Base-by-base conservation (phyloP, 1,284 basidiomycete species). In the Apiotrichum akiyoshidainum region DNA sequence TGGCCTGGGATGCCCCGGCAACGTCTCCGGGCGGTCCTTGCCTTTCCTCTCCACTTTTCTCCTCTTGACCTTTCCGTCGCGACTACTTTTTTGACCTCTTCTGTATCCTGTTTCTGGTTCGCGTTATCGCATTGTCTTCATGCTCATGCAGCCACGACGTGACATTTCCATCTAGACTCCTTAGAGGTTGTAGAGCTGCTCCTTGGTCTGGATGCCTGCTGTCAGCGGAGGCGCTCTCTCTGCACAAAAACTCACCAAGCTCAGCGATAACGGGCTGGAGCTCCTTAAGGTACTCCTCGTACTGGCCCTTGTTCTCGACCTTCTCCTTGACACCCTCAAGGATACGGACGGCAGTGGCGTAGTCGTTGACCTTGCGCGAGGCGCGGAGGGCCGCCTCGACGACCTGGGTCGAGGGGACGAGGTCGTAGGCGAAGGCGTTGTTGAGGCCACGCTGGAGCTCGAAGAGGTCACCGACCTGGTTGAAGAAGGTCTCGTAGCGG, bases 351-450 rank as follows among this genome's bases (percentile, higher is more conserved):
- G 95, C 95, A 48, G 95, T 98, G 49, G 93, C 88, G 79, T 90
- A 98, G 83, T 97, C 93, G 80, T 98, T 90, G 66, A 97, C 92
- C 71, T 93, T 86, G 68, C 95, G 84, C 41, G 91, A 86, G 54
- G 93, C 92, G 61, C 87, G 85, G 65, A 98, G 83, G 44, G 94
- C 94, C 63, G 89, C 88, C 81, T 94, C 92, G 64, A 97, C 83
- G 69, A 98, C 92, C 58, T 84, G 81, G 48, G 91, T 86, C 11
- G 92, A 87, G 46, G 95, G 95, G 31, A 99, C 96, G 64, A 99
- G 85, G 79, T 99, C 95, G 80, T 99, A 95, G 1, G 95, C 91
- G 77, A 99, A 99, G 81, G 92, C 96, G 85, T 99, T 99, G 85
- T 99, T 99, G 69, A 99, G 83, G 49, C 95, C 95, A 61, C 95